Conservation (phyloP, 1,139 yeast genomes). For the Meyerozyma sp. region DNA sequence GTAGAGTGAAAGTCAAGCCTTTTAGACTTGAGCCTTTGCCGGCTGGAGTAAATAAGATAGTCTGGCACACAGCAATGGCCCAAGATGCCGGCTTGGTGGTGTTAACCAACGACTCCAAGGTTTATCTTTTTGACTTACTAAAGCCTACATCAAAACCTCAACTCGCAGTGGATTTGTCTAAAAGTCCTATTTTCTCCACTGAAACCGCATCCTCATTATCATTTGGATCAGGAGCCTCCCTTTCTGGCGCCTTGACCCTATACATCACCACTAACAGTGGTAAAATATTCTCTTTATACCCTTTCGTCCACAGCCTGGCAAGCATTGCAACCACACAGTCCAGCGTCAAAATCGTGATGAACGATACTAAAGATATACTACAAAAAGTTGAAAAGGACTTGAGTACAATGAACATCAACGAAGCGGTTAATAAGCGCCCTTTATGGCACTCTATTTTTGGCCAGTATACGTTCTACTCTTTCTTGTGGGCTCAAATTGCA, state of each 20-base stretch:
- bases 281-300: constrained; percentile 27
- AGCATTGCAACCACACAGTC: constrained; percentile 19
- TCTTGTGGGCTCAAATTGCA: constrained; percentile 14
- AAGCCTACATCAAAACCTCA: constrained; percentile 21
- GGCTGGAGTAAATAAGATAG: constrained; percentile 18
- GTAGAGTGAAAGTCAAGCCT: constrained; percentile 10
- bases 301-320: constrained; percentile 20
- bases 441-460: constrained; percentile 12
- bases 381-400: constrained; percentile 14
- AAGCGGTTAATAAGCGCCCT: constrained; percentile 9
- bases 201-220: constrained; percentile 23
- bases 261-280: constrained; percentile 24
- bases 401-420: constrained; percentile 7
- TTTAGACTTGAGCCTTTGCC: constrained; percentile 13
- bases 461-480: constrained; percentile 17
- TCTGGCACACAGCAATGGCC: constrained; percentile 29
- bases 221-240: constrained; percentile 27
- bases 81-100: constrained; percentile 27
- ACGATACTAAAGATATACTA: constrained; percentile 19
- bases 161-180: constrained; percentile 16
- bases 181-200: constrained; percentile 9
- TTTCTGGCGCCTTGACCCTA: constrained; percentile 31
- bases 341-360: constrained; percentile 18
- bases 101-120: constrained; percentile 18
- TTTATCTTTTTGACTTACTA: constrained; percentile 26